phyloP scores from a whole-genome alignment of 208 protist genomes.

The Sergeia podlipaevii region DNA sequence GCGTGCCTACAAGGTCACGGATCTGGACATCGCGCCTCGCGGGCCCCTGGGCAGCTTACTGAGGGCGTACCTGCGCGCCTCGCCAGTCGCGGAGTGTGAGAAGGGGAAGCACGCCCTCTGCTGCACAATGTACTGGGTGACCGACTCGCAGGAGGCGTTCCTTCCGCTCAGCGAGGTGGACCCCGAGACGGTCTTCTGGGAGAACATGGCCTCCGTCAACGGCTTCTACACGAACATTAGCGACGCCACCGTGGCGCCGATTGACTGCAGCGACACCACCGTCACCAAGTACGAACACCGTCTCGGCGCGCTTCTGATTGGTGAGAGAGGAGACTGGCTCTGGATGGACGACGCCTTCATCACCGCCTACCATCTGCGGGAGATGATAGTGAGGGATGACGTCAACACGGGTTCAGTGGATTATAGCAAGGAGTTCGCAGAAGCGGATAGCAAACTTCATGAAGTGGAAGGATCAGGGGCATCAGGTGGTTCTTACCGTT shows the following conservation, averaged over 20 bases:
- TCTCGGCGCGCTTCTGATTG: slow-evolving; percentile 8
- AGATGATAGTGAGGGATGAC: slow-evolving; percentile 7
- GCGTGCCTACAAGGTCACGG: slow-evolving; percentile 3
- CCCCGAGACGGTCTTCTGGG: slow-evolving; percentile 22
- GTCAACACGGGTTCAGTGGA: too few relatives aligned
- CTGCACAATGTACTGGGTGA: slow-evolving; percentile 21
- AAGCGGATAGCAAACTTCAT: too few relatives aligned
- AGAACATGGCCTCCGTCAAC: slow-evolving; percentile 15
- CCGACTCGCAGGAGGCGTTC: background rate
- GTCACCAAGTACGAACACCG: background rate
- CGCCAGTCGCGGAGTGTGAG: slow-evolving; percentile 12
- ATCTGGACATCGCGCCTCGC: slow-evolving; percentile 20
- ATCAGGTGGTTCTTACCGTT: too few relatives aligned
- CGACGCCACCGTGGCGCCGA: slow-evolving; percentile 7
- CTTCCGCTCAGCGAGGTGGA: slow-evolving; percentile 11
- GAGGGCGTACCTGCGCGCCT: slow-evolving; percentile 15
- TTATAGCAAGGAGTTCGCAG: too few relatives aligned
- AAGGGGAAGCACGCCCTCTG: slow-evolving; percentile 16
- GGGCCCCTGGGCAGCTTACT: too few relatives aligned
- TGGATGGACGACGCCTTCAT: slow-evolving; percentile 11
- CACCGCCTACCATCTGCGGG: slow-evolving; percentile 14
- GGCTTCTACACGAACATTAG: slow-evolving; percentile 26
- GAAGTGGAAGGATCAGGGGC: too few relatives aligned
- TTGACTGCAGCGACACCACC: slow-evolving; percentile 17
- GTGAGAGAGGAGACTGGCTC: slow-evolving; percentile 24